A percentile compares a stretch with the other conserved stretches of the same genome.
These are phyloP conservation scores for Trichocladium antarcticum DNA, from an alignment of 495 filamentous ascomycete species.

Conservation along the genomic window DNA sequence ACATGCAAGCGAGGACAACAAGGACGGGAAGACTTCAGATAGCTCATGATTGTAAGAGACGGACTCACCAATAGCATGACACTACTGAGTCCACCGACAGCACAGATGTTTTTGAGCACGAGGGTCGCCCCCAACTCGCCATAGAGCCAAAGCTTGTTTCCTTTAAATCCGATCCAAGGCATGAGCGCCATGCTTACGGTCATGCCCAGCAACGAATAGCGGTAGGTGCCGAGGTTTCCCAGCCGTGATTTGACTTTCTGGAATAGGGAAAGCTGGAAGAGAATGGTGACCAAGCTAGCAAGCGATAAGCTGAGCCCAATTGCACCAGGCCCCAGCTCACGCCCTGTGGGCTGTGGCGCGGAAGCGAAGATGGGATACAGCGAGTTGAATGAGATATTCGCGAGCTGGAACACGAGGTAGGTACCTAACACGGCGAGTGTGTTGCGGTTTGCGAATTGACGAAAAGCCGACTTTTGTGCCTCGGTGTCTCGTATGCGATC, in stretches of 20 bases:
- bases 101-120: conserved; percentile 76
- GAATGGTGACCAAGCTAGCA: conserved; percentile 69
- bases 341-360: conserved; percentile 59
- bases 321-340: conserved; percentile 60
- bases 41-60: no score
- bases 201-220: conserved; percentile 68
- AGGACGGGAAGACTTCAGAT: no score
- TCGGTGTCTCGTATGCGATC: conserved; percentile 24
- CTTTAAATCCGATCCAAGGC: conserved; percentile 62
- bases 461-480: conserved; percentile 34
- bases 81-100: conserved; percentile 81
- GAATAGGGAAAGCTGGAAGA: conserved; percentile 81
- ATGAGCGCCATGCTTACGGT: conserved; percentile 73
- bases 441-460: conserved; percentile 58
- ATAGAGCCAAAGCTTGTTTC: conserved; percentile 55
- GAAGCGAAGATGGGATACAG: conserved; percentile 87
- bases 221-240: conserved; percentile 77
- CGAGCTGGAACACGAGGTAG: conserved; percentile 78
- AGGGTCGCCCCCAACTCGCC: conserved; percentile 67
- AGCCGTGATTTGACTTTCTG: conserved; percentile 65
- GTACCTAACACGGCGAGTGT: conserved; percentile 70
- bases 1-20: no score
- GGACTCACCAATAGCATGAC: conserved; percentile 68
- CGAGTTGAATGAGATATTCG: conserved; percentile 81
- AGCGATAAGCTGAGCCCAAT: conserved; percentile 83